Percentiles rank a stretch among this genome's conserved stretches.
Evolutionary conservation across 2,329 filamentous ascomycete species (phyloP).

Genomic region (Trichoderma koningiopsis): DNA sequence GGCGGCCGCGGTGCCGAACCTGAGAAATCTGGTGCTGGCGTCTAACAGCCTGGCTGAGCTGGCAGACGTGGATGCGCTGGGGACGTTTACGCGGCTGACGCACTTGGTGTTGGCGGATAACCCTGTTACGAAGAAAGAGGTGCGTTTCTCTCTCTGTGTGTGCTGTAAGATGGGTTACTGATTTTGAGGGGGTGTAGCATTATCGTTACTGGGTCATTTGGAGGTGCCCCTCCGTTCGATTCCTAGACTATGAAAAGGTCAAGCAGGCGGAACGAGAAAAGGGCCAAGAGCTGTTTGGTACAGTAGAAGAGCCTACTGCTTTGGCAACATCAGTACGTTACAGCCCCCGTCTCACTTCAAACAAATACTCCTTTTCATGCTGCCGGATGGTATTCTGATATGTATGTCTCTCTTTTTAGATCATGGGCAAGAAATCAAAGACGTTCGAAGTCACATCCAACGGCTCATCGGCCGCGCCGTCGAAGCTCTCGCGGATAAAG

Average conservation of each 20-base stretch:
- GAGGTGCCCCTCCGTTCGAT: conserved; percentile 80
- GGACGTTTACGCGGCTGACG: conserved; percentile 67
- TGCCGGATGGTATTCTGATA: not conserved
- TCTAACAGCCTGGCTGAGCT: conserved; percentile 82
- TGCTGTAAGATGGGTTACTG: not conserved
- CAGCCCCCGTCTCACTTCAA: not conserved
- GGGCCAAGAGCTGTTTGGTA: conserved; percentile 82
- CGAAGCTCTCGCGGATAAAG: conserved; percentile 75
- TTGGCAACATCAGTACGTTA: conserved; percentile 68
- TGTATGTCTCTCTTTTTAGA: conserved; percentile 46
- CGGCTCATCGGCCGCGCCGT: conserved; percentile 45
- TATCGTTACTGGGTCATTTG: conserved; percentile 93
- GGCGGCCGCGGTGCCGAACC: conserved; percentile 74
- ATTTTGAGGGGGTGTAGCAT: conserved; percentile 57
- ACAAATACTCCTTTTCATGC: no score
- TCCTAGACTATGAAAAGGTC: conserved; percentile 91
- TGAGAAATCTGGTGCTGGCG: conserved; percentile 79
- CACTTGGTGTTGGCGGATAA: conserved; percentile 85
- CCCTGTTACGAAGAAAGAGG: conserved; percentile 89
- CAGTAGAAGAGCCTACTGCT: conserved; percentile 72
- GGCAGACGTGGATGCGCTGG: conserved; percentile 82
- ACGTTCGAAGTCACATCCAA: conserved; percentile 63
- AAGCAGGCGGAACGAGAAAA: conserved; percentile 79
- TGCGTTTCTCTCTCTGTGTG: conserved; percentile 45
- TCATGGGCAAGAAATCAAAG: conserved; percentile 81